Conservation (phyloP, 495 filamentous ascomycete genomes). For the Letharia columbiana region DNA sequence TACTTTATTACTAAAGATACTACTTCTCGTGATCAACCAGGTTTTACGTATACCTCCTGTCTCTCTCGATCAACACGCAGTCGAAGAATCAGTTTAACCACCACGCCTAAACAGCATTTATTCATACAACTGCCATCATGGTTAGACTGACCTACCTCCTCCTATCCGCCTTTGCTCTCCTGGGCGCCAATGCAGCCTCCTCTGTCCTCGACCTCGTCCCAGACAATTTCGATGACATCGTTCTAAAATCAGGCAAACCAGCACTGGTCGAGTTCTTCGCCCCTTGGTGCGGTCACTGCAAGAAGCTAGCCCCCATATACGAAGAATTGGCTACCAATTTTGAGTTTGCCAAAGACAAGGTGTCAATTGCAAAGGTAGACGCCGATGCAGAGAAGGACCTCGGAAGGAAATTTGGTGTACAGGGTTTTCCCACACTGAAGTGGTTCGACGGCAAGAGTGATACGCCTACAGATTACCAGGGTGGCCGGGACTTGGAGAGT, state of each 20-base stretch:
- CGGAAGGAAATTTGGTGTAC: slow-evolving; percentile 75
- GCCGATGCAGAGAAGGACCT: slow-evolving; percentile 79
- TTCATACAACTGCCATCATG: slow-evolving; percentile 28
- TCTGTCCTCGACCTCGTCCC: slow-evolving; percentile 79
- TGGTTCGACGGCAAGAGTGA: slow-evolving; percentile 97
- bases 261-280: slow-evolving; percentile 98
- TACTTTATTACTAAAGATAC: too few relatives aligned
- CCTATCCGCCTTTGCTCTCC: slow-evolving; percentile 35
- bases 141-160: slow-evolving; percentile 41
- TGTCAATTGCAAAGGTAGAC: slow-evolving; percentile 91
- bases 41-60: background rate
- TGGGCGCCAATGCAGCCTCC: slow-evolving; percentile 39
- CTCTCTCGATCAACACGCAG: background rate
- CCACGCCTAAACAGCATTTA: background rate
- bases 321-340: slow-evolving; percentile 79
- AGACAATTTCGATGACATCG: slow-evolving; percentile 79
- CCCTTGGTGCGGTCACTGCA: slow-evolving; percentile 99
- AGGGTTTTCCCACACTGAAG: slow-evolving; percentile 95
- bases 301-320: slow-evolving; percentile 87
- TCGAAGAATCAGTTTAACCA: background rate
- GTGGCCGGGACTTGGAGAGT: slow-evolving; percentile 81
- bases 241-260: slow-evolving; percentile 86
- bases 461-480: slow-evolving; percentile 74
- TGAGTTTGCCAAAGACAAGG: slow-evolving; percentile 66
- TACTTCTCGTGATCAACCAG: too few relatives aligned